Percentiles rank a stretch among this genome's conserved stretches.
These are phyloP conservation scores for Paramecium biaurelia DNA, from an alignment of 73 alveolate genomes.

Conservation along the genomic window DNA sequence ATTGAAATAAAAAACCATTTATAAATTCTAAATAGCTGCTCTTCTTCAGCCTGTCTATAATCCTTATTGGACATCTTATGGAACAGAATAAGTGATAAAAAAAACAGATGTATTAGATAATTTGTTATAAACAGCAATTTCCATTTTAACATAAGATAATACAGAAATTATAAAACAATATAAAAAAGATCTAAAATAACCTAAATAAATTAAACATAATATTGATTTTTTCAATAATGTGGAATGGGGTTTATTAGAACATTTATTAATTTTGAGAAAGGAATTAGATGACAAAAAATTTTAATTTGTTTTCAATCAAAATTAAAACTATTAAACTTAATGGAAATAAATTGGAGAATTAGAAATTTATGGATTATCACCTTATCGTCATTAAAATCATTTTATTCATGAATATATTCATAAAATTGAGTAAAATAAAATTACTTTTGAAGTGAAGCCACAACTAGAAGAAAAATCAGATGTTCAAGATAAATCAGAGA, in stretches of 20 bases:
- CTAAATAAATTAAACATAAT: slow-evolving; percentile 23
- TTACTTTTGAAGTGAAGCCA: background rate
- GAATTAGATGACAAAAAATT: background rate
- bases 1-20: background rate
- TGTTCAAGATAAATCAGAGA: background rate
- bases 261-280: background rate
- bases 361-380: slow-evolving; percentile 32
- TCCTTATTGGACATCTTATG: slow-evolving; percentile 6
- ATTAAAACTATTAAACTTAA: background rate
- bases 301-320: background rate
- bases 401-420: slow-evolving; percentile 4
- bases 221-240: background rate
- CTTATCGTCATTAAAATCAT: slow-evolving; percentile 44
- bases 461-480: background rate
- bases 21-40: background rate
- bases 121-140: background rate
- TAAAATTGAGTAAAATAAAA: background rate
- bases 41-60: background rate
- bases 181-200: background rate
- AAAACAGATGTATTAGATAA: background rate
- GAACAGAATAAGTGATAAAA: background rate
- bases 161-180: background rate
- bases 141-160: slow-evolving; percentile 9
- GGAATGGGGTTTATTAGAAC: slow-evolving; percentile 43
- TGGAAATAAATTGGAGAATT: background rate